Percentiles rank a stretch among this genome's conserved stretches.
Evolutionary conservation across 192 early-diverging fungal genomes (phyloP).

Genomic region (Umbelopsis vinacea): DNA sequence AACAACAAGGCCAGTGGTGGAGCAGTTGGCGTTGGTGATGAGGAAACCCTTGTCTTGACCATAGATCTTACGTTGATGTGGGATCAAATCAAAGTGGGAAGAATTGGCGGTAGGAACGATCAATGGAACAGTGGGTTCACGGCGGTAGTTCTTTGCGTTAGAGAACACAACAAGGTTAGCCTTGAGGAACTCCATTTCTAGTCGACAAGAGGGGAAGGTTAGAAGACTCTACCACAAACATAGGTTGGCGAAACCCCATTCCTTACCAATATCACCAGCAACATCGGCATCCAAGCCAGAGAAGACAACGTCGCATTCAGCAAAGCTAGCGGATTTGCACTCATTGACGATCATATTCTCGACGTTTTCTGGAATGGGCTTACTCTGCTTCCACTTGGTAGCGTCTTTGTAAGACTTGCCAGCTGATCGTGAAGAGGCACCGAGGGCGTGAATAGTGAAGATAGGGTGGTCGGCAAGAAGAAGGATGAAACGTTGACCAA

Average conservation of each 20-base stretch:
- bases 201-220: slow-evolving; percentile 15
- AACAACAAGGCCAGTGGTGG: slow-evolving; percentile 96
- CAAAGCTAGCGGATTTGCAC: slow-evolving; percentile 80
- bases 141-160: slow-evolving; percentile 97
- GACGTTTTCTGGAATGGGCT: slow-evolving; percentile 69
- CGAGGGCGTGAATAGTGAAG: slow-evolving; percentile 86
- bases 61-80: slow-evolving; percentile 69
- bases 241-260: no score
- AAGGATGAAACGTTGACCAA: slow-evolving; percentile 96
- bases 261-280: slow-evolving; percentile 85
- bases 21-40: slow-evolving; percentile 98
- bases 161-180: slow-evolving; percentile 91
- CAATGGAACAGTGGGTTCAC: slow-evolving; percentile 85
- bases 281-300: slow-evolving; percentile 94
- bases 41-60: slow-evolving; percentile 79
- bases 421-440: slow-evolving; percentile 89
- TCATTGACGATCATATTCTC: slow-evolving; percentile 60
- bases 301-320: slow-evolving; percentile 88
- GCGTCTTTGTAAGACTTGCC: slow-evolving; percentile 84
- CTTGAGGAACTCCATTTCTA: slow-evolving; percentile 86
- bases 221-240: background rate
- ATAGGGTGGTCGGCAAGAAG: slow-evolving; percentile 85
- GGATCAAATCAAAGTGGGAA: slow-evolving; percentile 82
- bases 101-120: slow-evolving; percentile 94
- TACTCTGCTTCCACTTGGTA: slow-evolving; percentile 87